Evolutionary conservation across 192 early-diverging fungal species (phyloP).

Genomic region (Gigaspora rosea): DNA sequence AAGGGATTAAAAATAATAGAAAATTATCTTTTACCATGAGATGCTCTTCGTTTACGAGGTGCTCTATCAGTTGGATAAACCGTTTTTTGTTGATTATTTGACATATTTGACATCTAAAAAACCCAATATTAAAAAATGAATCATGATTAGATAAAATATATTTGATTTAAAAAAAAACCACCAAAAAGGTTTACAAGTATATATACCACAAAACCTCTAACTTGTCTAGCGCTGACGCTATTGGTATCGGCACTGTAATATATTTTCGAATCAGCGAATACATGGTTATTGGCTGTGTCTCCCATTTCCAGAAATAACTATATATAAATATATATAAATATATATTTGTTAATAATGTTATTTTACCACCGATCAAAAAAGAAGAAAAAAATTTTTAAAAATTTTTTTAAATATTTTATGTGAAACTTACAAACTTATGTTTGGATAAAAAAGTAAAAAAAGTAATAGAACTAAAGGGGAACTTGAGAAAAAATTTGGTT

Average conservation of each 20-base stretch:
- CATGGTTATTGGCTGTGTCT: background rate
- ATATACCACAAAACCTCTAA: conserved; percentile 30
- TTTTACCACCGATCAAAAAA: too few species aligned
- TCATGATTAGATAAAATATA: background rate
- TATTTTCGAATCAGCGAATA: background rate
- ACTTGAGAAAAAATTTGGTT: too few species aligned
- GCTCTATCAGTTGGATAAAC: background rate
- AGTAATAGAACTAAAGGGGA: too few species aligned
- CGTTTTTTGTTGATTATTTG: background rate
- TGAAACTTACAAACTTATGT: too few species aligned
- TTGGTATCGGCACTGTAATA: conserved; percentile 46
- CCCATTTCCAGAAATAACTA: too few species aligned
- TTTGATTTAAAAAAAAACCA: background rate
- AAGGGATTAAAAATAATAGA: background rate
- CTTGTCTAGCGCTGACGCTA: conserved; percentile 2
- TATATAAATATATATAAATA: too few species aligned
- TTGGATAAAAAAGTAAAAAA: too few species aligned
- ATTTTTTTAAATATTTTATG: too few species aligned
- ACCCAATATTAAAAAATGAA: background rate
- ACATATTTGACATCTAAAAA: background rate
- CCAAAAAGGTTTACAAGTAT: background rate
- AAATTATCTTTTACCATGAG: conserved; percentile 37
- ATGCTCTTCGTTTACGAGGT: conserved; percentile 40
- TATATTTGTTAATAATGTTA: too few species aligned
- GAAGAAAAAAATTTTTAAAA: too few species aligned